Evolutionary conservation across 108 stramenopile genomes (phyloP).

Genomic region (Nannochloropsis gaditana): DNA sequence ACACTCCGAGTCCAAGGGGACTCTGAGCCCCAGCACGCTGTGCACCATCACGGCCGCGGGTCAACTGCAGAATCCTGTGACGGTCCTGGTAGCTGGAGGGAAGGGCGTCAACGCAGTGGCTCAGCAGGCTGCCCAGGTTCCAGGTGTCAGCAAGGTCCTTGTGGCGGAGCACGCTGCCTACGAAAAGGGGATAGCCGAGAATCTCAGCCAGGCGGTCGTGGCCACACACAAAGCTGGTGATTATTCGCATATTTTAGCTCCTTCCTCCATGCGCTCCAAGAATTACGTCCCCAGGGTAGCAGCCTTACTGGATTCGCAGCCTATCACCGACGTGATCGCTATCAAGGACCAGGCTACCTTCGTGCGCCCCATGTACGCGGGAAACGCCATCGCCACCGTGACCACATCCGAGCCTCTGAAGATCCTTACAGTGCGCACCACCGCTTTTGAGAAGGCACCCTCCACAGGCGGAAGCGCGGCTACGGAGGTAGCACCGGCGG

Average conservation of each 20-base stretch:
- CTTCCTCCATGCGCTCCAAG: conserved; percentile 79
- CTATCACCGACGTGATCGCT: conserved; percentile 84
- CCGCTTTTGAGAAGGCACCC: conserved; percentile 91
- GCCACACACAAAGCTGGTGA: conserved; percentile 23
- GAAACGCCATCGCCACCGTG: conserved; percentile 95
- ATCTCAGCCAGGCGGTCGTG: conserved; percentile 25
- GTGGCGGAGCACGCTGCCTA: conserved; percentile 36
- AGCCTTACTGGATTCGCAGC: conserved; percentile 74
- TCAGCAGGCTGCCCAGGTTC: conserved; percentile 30
- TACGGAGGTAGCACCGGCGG: conserved; percentile 59
- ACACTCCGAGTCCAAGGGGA: conserved; percentile 26
- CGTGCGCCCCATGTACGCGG: conserved; percentile 96
- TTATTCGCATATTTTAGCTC: conserved; percentile 67
- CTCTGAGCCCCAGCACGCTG: conserved; percentile 32
- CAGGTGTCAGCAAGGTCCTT: conserved; percentile 43
- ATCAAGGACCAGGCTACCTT: conserved; percentile 76
- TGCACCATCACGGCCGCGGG: conserved; percentile 40
- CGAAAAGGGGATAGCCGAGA: conserved; percentile 37
- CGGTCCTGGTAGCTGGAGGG: conserved; percentile 4
- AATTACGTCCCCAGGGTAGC: conserved; percentile 90
- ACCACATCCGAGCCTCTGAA: conserved; percentile 67
- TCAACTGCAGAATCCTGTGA: conserved; percentile 25
- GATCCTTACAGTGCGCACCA: conserved; percentile 80
- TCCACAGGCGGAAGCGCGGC: conserved; percentile 52
- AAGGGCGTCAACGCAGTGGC: not conserved